A percentile compares a stretch with the other conserved stretches of the same genome.
Conservation (phyloP, 768 basidiomycete species). For the Russula sp. region DNA sequence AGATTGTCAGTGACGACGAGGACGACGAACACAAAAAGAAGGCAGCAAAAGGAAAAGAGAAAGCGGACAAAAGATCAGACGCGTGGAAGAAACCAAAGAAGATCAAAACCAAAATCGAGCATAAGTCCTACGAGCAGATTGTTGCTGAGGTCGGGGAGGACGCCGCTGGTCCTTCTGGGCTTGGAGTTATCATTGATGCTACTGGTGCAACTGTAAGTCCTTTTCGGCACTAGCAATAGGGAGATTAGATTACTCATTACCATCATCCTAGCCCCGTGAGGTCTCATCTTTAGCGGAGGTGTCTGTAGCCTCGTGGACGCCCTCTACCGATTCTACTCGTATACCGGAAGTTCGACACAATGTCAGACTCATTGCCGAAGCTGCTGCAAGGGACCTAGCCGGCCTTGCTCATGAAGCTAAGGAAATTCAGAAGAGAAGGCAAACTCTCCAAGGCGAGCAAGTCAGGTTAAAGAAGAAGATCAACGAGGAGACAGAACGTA, state of each 20-base stretch:
- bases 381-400: slow-evolving; percentile 77
- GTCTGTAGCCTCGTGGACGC: slow-evolving; percentile 72
- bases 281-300: slow-evolving; percentile 79
- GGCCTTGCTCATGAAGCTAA: slow-evolving; percentile 88
- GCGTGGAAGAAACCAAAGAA: slow-evolving; percentile 85
- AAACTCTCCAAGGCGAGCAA: slow-evolving; percentile 65
- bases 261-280: slow-evolving; percentile 60
- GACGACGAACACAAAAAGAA: slow-evolving; percentile 42
- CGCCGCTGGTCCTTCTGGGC: slow-evolving; percentile 35
- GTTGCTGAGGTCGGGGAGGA: slow-evolving; percentile 78
- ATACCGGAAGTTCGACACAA: slow-evolving; percentile 98
- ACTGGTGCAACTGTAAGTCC: slow-evolving; percentile 79
- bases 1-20: slow-evolving; percentile 69
- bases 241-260: slow-evolving; percentile 10
- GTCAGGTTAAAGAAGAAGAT: slow-evolving; percentile 59
- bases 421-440: slow-evolving; percentile 70
- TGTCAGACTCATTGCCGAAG: slow-evolving; percentile 75
- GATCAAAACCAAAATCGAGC: slow-evolving; percentile 76
- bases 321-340: slow-evolving; percentile 77
- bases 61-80: slow-evolving; percentile 47
- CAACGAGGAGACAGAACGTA: slow-evolving; percentile 71
- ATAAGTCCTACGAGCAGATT: slow-evolving; percentile 97
- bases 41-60: slow-evolving; percentile 45
- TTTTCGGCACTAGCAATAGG: slow-evolving; percentile 3
- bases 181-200: slow-evolving; percentile 92